Conservation (phyloP, 306 rosid genomes). For the Sophora flavescens region DNA sequence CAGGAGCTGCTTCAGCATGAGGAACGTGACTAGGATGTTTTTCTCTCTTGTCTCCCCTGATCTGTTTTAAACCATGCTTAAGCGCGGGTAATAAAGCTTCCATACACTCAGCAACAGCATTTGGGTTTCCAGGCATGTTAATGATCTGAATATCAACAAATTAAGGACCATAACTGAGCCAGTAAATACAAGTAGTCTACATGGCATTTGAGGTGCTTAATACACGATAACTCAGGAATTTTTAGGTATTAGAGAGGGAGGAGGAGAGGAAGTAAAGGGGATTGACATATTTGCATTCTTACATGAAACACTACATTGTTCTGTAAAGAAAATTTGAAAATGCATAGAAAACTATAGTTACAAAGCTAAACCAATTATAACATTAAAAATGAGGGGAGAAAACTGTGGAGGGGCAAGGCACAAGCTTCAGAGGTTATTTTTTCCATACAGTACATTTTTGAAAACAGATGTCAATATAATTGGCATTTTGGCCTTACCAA, state of each 20-base stretch:
- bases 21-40: slow-evolving; percentile 88
- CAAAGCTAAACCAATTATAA: slow-evolving; percentile 27
- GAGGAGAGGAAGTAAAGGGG: not conserved
- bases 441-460: slow-evolving; percentile 17
- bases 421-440: not conserved
- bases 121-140: slow-evolving; percentile 98
- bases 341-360: slow-evolving; percentile 1
- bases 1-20: slow-evolving; percentile 68
- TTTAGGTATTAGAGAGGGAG: not conserved
- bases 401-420: not conserved
- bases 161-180: slow-evolving; percentile 21
- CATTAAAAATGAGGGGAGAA: not conserved
- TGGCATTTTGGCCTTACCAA: slow-evolving; percentile 76
- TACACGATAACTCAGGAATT: not conserved
- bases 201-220: not conserved
- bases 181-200: slow-evolving; percentile 27
- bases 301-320: slow-evolving; percentile 12
- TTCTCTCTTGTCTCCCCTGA: slow-evolving; percentile 87
- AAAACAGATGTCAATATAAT: slow-evolving; percentile 6
- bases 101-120: slow-evolving; percentile 94
- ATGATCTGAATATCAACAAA: slow-evolving; percentile 65
- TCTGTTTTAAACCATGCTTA: slow-evolving; percentile 88
- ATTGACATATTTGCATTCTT: slow-evolving; percentile 2
- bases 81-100: slow-evolving; percentile 90
- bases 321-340: not conserved